Evolutionary conservation across 2,329 filamentous ascomycete genomes (phyloP), one percentile per base, ranked within the genome.

Genomic region (Niveomyces coronatus): DNA sequence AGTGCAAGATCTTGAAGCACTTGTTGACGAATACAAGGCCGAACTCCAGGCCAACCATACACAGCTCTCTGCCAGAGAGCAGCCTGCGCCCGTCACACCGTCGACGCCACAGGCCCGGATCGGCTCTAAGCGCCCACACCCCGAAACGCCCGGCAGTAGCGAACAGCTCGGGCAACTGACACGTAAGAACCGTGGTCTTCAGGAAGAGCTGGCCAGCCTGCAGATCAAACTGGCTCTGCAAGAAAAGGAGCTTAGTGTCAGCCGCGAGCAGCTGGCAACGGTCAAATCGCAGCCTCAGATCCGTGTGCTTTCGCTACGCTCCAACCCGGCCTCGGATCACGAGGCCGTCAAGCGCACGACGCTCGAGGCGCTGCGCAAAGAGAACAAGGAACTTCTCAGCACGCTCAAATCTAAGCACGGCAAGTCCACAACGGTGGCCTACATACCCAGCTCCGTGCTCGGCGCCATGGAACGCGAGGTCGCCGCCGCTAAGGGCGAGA

Each of bases 311-410:
- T 82, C 91, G 39, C 68, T 96, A 11, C 82, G 86, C 41, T 80
- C 82, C n/a, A 98, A 98, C 57, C 91, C 91, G 0, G 96, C 91
- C 0, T 78, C 87, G 0, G 77, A 91, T 51, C 76, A 76, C 43
- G 86, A 94, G 61, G 81, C 82, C 3, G 76, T 94, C 57, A 94
- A 96, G 62, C 70, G 82, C 36, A 71, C 77, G 9, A 94, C 86
- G 1, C 74, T 98, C 11, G 71, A 71, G 9, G 80, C 81, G 0
- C 74, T 98, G 9, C 76, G 82, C 48, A 75, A 79, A 43, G 91
- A 96, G 55, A 98, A 98, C 58, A 69, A 73, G 7, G 84, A 89
- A 20, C 74, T 96, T 7, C 71, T 94, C 3, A 70, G 78, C 0
- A 82, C 88, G 46, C 70, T 96, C 3, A 62, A 65, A 58, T 62